A percentile compares a stretch with the other conserved stretches of the same genome.
Conservation (phyloP, 2,329 filamentous ascomycete species). For the Aphanocladium album region DNA sequence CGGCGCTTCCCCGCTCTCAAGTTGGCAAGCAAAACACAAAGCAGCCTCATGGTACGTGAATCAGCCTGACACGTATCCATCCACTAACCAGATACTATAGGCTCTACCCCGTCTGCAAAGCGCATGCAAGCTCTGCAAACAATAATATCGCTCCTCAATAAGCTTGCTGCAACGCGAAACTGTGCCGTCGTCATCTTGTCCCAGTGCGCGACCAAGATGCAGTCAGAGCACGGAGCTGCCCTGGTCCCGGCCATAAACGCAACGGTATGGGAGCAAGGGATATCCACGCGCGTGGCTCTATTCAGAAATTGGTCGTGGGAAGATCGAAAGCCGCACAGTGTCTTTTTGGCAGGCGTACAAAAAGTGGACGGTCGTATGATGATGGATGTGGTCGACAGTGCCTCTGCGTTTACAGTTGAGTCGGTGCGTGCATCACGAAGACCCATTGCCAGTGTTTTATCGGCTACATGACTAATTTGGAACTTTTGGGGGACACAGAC, state of each 20-base stretch:
- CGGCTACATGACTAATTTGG: background rate
- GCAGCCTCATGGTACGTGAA: constrained; percentile 33
- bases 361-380: constrained; percentile 54
- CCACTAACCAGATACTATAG: constrained; percentile 20
- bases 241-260: constrained; percentile 72
- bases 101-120: constrained; percentile 34
- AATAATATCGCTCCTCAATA: constrained; percentile 67
- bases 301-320: constrained; percentile 70
- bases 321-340: constrained; percentile 39
- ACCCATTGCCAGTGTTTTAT: background rate
- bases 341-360: constrained; percentile 59
- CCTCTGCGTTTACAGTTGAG: constrained; percentile 46
- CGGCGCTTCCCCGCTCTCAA: constrained; percentile 63
- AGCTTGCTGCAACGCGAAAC: constrained; percentile 67
- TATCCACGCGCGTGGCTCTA: constrained; percentile 68
- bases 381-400: constrained; percentile 34
- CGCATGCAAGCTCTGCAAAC: constrained; percentile 51
- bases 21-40: constrained; percentile 35
- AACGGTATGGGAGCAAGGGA: constrained; percentile 71
- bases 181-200: constrained; percentile 71
- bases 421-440: constrained; percentile 32
- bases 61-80: background rate
- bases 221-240: constrained; percentile 59
- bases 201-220: constrained; percentile 78
- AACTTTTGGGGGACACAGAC: constrained; percentile 30